phyloP scores from a whole-genome alignment of 2,329 filamentous ascomycete genomes.

The Xylaria hypoxylon region DNA sequence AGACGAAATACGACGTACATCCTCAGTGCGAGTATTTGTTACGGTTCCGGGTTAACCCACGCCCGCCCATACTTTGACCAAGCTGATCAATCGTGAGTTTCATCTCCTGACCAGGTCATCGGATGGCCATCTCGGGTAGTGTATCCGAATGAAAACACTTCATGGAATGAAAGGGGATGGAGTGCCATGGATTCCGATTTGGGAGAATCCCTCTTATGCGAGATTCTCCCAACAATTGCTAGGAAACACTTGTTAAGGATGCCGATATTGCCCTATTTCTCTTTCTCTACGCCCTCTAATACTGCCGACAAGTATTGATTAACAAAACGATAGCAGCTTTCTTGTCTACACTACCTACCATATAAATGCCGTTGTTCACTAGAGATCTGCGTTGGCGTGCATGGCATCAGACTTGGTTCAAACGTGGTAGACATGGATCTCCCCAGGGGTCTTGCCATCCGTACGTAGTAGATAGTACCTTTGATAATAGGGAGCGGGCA shows the following conservation, averaged over 20 bases:
- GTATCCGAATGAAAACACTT: neutral
- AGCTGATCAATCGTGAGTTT: slow-evolving; percentile 15
- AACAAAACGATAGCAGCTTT: slow-evolving; percentile 2
- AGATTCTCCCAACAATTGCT: neutral
- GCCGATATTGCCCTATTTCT: neutral
- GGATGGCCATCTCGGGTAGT: slow-evolving; percentile 1
- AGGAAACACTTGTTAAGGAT: neutral
- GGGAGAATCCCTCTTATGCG: neutral
- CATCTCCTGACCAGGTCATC: neutral
- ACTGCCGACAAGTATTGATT: neutral
- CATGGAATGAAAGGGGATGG: neutral
- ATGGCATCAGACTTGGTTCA: slow-evolving; percentile 11
- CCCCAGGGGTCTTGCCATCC: slow-evolving; percentile 7
- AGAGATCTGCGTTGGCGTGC: slow-evolving; percentile 17
- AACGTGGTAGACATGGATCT: slow-evolving; percentile 20
- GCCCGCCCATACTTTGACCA: neutral
- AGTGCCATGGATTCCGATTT: neutral
- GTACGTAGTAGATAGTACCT: neutral
- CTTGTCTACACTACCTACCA: slow-evolving; percentile 3
- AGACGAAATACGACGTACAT: too few species aligned
- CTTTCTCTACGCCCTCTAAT: neutral
- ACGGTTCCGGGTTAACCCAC: neutral
- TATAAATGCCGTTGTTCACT: neutral
- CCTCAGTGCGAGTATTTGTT: neutral
- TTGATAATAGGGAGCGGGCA: neutral